Percentiles rank a stretch among this genome's conserved stretches.
Evolutionary conservation across 2,329 filamentous ascomycete genomes (phyloP).

Genomic region (Verticillium klebahnii): DNA sequence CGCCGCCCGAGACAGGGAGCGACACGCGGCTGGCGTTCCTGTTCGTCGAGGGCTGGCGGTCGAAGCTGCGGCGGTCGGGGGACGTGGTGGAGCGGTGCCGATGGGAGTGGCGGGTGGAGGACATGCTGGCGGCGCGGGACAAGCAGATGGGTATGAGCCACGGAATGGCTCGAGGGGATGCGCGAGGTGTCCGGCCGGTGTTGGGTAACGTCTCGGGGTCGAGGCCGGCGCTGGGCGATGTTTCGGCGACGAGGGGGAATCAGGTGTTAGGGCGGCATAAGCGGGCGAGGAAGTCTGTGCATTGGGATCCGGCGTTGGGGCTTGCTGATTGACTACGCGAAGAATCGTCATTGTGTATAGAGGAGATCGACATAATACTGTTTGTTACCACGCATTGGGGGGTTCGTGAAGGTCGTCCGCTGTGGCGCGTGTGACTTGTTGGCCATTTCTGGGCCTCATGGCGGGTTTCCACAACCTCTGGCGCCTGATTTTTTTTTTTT

Average conservation of each 20-base stretch:
- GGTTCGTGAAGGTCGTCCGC: no score
- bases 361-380: not conserved
- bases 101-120: conserved; percentile 24
- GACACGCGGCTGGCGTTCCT: conserved; percentile 28
- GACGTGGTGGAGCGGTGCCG: conserved; percentile 27
- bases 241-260: not conserved
- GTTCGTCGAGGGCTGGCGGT: conserved; percentile 32
- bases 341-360: not conserved
- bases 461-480: no score
- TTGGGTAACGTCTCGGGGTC: not conserved
- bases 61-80: conserved; percentile 22
- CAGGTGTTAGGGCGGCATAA: not conserved
- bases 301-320: conserved; percentile 3
- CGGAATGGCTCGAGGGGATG: not conserved
- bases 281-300: not conserved
- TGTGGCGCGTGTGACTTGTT: no score
- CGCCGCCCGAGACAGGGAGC: not conserved
- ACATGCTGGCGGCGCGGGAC: not conserved
- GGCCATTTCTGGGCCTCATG: no score
- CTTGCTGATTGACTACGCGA: not conserved
- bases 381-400: not conserved
- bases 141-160: not conserved
- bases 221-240: not conserved
- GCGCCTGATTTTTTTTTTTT: no score
- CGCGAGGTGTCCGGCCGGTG: not conserved